Percentiles rank a stretch among this genome's conserved stretches.
These are phyloP conservation scores for Schizosaccharomyces japonicus DNA, from an alignment of 805 yeast species.

Conservation along the genomic window DNA sequence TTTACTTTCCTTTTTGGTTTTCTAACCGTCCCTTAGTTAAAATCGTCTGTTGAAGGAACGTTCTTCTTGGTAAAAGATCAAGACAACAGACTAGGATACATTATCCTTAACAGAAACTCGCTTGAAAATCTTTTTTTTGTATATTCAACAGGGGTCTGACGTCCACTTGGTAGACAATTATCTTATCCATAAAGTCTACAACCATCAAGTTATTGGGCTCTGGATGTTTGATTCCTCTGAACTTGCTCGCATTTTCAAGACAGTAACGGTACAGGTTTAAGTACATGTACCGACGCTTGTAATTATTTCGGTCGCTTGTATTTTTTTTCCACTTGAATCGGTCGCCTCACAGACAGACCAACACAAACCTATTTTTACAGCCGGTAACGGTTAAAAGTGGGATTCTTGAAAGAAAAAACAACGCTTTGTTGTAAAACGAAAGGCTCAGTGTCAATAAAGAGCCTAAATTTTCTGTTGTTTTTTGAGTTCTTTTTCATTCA, in stretches of 20 bases:
- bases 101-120: not conserved
- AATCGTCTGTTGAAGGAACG: constrained; percentile 1
- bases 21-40: not conserved
- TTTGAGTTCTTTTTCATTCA: no score
- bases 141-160: not conserved
- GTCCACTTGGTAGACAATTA: constrained; percentile 1
- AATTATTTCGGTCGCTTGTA: no score
- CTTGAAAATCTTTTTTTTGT: not conserved
- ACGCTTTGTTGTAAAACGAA: no score
- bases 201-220: not conserved
- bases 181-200: not conserved
- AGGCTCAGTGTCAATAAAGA: no score
- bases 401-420: no score
- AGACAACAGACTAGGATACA: not conserved
- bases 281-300: no score
- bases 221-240: constrained; percentile 2
- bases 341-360: no score
- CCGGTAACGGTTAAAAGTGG: no score
- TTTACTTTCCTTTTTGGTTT: not conserved
- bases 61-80: constrained; percentile 1
- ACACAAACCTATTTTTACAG: no score
- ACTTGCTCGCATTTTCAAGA: not conserved
- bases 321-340: no score
- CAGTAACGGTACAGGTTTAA: not conserved
- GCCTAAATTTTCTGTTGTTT: no score